Evolutionary conservation across 352 stramenopile genomes (phyloP), one percentile per base, ranked within the genome.

Genomic region (Albugo laibachii): DNA sequence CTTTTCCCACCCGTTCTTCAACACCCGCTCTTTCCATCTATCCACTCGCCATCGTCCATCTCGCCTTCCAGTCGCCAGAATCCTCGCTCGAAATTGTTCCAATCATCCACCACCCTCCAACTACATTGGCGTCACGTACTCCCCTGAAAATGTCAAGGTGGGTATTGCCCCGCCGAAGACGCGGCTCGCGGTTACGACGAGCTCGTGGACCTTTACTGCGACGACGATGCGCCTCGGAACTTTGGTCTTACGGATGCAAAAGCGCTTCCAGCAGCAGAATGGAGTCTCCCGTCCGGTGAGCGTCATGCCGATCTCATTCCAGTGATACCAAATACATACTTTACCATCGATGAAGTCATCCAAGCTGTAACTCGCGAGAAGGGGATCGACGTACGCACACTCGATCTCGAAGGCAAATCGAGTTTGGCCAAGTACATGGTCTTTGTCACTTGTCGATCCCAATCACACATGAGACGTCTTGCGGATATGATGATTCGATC

Each of bases 351-450:
- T 13, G 76, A 89, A 50, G 63, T 89, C 16, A 50, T 69, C 16
- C 51, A 52, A 2, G 76, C 73, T 50, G 58, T 89, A 12, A 69
- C 77, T 55, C 57, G 64, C 0, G 73, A 89, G 47, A 83, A 86
- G 45, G 76, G 67, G 2, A 79, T 86, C 21, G 59, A 86, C 48
- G 62, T 89, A 38, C 81, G 83, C 58, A 80, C 65, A 18, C 65
- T 86, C 36, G 61, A 85, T 52, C 56, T 89, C 27, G 55, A 60
- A 13, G 76, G 76, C 24, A 86, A 86, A 55, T 86, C 65, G 48
- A 83, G 69, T 36, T 59, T 93, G 38, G 81, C 80, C 11, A 70
- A 92, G 50, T 81, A 77, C 57, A 94, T 94, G 81, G 66, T 94
- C 18, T 94, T 94, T 51, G 82, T 68, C 34, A 93, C 81, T 5